Evolutionary conservation across 1,284 basidiomycete genomes (phyloP), one percentile per base, ranked within the genome.

Genomic region (Irpex sp.): DNA sequence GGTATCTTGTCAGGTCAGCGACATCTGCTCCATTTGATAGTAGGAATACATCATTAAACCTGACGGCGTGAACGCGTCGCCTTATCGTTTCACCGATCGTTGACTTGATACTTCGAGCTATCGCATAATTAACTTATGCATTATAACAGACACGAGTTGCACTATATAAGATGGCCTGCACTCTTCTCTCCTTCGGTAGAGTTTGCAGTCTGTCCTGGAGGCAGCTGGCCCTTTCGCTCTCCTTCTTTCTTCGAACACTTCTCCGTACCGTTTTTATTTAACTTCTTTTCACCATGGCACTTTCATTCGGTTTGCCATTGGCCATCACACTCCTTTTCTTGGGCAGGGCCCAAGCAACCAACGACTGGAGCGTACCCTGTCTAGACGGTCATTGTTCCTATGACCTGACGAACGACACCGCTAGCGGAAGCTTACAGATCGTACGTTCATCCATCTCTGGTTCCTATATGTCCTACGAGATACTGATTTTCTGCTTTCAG

Each of bases 401-500:
- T 21, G 56, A 57, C 23, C 12, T 57, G n/a, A n/a, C 39, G 23
- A 57, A 57, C 19, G 19, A 14, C 21, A 39, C 56, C 14, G 56
- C 56, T n/a, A 57, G 21, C 16, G 56, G 56, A 35, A 57, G 37
- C 36, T 23, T 57, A 18, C 18, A 18, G 23, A n/a, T 57, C 8
- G 56, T 57, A 14, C 4, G 56, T 57, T 10, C 36, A 21, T 28
- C 14, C 14, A 7, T 51, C 19, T 23, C 10, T 23, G 10, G 33
- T 58, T 37, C 48, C 57, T 21, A 19, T 19, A 23, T 57, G 14
- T 33, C 9, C 23, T 57, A 37, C n/a, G 21, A 55, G 53, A 12
- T 55, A 21, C 16, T 28, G 4, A 35, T 33, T n/a, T 28, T 55
- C 51, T 59, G 9, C 51, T 19, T 19, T 16, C 28, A 68, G 62